phyloP scores from a whole-genome alignment of 768 basidiomycete genomes.

The Scleroderma citrinum region DNA sequence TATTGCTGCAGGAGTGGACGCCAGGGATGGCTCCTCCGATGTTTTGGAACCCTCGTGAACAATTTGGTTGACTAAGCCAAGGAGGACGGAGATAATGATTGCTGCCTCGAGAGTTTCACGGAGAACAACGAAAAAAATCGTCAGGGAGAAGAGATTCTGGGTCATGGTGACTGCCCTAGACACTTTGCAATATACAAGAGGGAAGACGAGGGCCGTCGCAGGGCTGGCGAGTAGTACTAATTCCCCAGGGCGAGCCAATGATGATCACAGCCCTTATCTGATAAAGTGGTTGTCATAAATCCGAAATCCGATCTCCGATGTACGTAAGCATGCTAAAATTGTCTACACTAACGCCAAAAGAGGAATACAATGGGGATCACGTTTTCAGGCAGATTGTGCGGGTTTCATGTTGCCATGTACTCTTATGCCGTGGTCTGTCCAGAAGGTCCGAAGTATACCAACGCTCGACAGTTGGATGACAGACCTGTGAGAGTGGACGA shows the following conservation, averaged over 20 bases:
- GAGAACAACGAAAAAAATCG: slow-evolving; percentile 96
- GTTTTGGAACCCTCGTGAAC: slow-evolving; percentile 36
- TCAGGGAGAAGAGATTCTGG: slow-evolving; percentile 75
- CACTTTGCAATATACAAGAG: background rate
- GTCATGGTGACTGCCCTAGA: slow-evolving; percentile 38
- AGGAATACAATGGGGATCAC: too few relatives aligned
- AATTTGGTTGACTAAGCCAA: slow-evolving; percentile 87
- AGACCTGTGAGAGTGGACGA: too few relatives aligned
- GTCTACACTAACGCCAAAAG: too few relatives aligned
- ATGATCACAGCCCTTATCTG: slow-evolving; percentile 6
- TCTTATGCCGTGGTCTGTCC: too few relatives aligned
- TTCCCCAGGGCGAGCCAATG: background rate
- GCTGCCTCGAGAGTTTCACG: slow-evolving; percentile 90
- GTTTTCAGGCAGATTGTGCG: too few relatives aligned
- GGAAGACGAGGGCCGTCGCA: slow-evolving; percentile 6
- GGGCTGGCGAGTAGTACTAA: background rate
- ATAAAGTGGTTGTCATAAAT: slow-evolving; percentile 1
- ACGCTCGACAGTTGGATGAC: too few relatives aligned
- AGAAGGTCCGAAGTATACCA: too few relatives aligned
- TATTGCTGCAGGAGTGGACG: too few relatives aligned
- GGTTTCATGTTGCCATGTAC: too few relatives aligned
- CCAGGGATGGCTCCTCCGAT: too few relatives aligned
- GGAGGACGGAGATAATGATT: slow-evolving; percentile 88
- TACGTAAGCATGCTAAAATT: too few relatives aligned
- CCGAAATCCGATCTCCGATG: slow-evolving; percentile 6